Percentiles rank a stretch among this genome's conserved stretches.
Conservation (phyloP, 371 early-diverging fungal species). For the Lichtheimia ramosa region DNA sequence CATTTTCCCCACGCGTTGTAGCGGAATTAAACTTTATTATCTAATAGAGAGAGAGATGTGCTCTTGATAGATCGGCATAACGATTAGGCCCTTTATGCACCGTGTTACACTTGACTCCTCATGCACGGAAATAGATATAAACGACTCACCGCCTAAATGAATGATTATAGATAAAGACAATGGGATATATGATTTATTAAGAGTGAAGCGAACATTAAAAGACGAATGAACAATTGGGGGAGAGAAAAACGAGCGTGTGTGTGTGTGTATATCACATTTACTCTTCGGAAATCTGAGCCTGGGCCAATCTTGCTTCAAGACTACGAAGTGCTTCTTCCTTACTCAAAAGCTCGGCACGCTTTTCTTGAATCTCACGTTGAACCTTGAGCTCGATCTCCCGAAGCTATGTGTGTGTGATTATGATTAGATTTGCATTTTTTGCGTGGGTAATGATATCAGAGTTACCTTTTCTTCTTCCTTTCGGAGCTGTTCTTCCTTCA, state of each 20-base stretch:
- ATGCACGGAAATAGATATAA: too few species aligned
- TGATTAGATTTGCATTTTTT: not conserved
- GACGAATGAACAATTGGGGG: too few species aligned
- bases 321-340: conserved; percentile 62
- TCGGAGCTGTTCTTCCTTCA: conserved; percentile 64
- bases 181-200: too few species aligned
- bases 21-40: too few species aligned
- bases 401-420: conserved; percentile 34
- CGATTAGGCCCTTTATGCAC: conserved; percentile 9
- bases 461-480: conserved; percentile 66
- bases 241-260: not conserved
- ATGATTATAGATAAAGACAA: not conserved
- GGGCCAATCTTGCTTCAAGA: conserved; percentile 53
- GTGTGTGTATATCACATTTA: conserved; percentile 6
- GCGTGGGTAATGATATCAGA: not conserved
- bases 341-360: conserved; percentile 56
- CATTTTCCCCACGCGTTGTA: too few species aligned
- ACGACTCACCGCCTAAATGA: too few species aligned
- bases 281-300: conserved; percentile 42
- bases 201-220: too few species aligned
- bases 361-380: conserved; percentile 62
- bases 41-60: too few species aligned
- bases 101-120: not conserved
- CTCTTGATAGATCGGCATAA: conserved; percentile 3
- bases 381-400: conserved; percentile 62